Evolutionary conservation across 108 stramenopile species (phyloP).

Genomic region (Nitzschia sp.): DNA sequence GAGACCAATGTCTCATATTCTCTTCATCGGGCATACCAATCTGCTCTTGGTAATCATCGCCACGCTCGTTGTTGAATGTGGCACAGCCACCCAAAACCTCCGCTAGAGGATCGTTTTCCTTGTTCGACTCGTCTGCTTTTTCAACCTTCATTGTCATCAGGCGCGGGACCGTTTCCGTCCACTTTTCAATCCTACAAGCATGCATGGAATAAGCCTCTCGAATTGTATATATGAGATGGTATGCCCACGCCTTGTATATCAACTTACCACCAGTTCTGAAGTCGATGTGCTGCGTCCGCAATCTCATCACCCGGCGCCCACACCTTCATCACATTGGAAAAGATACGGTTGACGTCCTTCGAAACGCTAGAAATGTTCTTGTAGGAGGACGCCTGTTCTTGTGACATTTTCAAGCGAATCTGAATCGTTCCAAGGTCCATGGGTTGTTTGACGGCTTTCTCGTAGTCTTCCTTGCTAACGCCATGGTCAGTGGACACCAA

Average conservation of each 20-base stretch:
- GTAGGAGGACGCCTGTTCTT: conserved; percentile 44
- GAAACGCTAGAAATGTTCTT: conserved; percentile 79
- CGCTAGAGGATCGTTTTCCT: conserved; percentile 14
- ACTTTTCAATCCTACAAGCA: conserved; percentile 53
- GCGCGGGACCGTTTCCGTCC: conserved; percentile 79
- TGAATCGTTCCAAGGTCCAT: conserved; percentile 86
- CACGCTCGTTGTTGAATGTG: conserved; percentile 69
- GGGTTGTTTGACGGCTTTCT: conserved; percentile 88
- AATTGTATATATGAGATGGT: no score
- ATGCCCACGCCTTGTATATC: no score
- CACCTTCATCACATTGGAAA: conserved; percentile 87
- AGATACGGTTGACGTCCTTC: conserved; percentile 92
- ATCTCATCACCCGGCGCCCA: conserved; percentile 76
- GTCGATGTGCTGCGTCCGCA: conserved; percentile 73
- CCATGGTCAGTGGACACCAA: conserved; percentile 74
- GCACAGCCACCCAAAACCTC: conserved; percentile 22
- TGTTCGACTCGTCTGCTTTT: conserved; percentile 21
- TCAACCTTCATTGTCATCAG: conserved; percentile 86
- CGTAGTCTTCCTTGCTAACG: conserved; percentile 72
- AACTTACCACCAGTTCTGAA: conserved; percentile 73
- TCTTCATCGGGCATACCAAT: conserved; percentile 95
- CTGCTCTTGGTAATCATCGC: conserved; percentile 89
- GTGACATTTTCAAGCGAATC: conserved; percentile 44
- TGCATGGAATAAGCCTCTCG: no score
- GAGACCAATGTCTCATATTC: conserved; percentile 93